phyloP scores from a whole-genome alignment of 1,139 yeast species.

The Scheffersomyces lignicola region DNA sequence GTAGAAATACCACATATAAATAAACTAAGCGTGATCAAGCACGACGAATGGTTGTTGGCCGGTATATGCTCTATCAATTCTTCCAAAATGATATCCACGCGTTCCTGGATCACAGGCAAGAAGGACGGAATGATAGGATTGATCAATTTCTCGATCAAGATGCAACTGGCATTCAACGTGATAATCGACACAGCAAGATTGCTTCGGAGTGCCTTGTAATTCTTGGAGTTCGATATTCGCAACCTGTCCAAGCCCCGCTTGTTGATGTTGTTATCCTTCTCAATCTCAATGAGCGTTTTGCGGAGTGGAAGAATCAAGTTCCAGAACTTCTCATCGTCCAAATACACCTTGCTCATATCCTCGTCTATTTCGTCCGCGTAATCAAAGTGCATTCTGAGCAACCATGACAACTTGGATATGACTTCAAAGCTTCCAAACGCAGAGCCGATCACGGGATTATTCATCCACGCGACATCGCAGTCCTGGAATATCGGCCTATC shows the following conservation, averaged over 20 bases:
- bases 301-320: slow-evolving; percentile 6
- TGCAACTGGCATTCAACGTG: slow-evolving; percentile 9
- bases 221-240: slow-evolving; percentile 2
- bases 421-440: slow-evolving; percentile 10
- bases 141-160: slow-evolving; percentile 8
- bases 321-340: slow-evolving; percentile 9
- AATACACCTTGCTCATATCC: slow-evolving; percentile 3
- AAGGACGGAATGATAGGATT: slow-evolving; percentile 12
- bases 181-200: slow-evolving; percentile 11
- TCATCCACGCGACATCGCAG: slow-evolving; percentile 11
- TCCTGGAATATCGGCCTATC: slow-evolving; percentile 8
- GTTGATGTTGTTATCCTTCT: slow-evolving; percentile 2
- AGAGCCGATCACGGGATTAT: slow-evolving; percentile 10
- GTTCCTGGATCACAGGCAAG: slow-evolving; percentile 9
- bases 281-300: slow-evolving; percentile 7
- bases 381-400: slow-evolving; percentile 11
- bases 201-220: slow-evolving; percentile 8
- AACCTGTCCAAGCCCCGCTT: slow-evolving; percentile 6
- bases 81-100: slow-evolving; percentile 7
- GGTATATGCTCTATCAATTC: slow-evolving; percentile 9
- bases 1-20: slow-evolving; percentile 10
- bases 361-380: slow-evolving; percentile 3
- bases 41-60: slow-evolving; percentile 9
- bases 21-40: slow-evolving; percentile 7
- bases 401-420: slow-evolving; percentile 9